Evolutionary conservation across 495 filamentous ascomycete species (phyloP), one percentile per base, ranked within the genome.

Genomic region (Zalerion maritima): DNA sequence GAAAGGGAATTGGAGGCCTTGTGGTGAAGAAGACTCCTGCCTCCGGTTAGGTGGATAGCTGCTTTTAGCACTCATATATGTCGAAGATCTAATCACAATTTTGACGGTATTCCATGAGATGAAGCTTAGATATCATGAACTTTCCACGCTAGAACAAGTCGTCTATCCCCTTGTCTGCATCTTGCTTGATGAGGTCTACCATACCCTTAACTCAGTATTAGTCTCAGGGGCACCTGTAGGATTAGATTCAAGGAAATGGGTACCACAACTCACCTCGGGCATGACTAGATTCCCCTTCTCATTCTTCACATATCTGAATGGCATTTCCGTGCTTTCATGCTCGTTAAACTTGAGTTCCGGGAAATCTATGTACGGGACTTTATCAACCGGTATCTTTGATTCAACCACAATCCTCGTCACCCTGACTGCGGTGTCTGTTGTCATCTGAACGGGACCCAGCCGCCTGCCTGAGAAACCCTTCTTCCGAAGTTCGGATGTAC

Each of bases 391-490:
- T 26, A 75, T 64, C 58, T 80, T 76, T 26, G 81, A 71, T 37
- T 93, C 77, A 6, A 86, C 69, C 10, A 96, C 78, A 47, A 91
- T 71, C 34, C 91, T 71, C 21, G 89, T 94, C 6, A 94, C 89
- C 35, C 89, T 65, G 19, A 93, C 89, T 1, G 89, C 89, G 11
- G 89, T 97, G 53, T 97, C 89, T 0, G 89, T 97, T 6, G 89
- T 96, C 89, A 97, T 96, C 54, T 97, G 89, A 41, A 85, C 72
- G 10, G 86, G 83, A 0, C 91, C 91, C 24, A 97, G 62, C 36
- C 86, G 69, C 31, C 89, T 76, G 24, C 87, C 85, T 38, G 73
- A 61, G 45, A 86, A 97, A 14, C 91, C 91, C 51, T 93, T 91
- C 47, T 80, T 82, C 14, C 89, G 73, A 27, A 97, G 60, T 47